Evolutionary conservation across 2,329 filamentous ascomycete species (phyloP), one percentile per base, ranked within the genome.

Genomic region (Zalaria sp.): DNA sequence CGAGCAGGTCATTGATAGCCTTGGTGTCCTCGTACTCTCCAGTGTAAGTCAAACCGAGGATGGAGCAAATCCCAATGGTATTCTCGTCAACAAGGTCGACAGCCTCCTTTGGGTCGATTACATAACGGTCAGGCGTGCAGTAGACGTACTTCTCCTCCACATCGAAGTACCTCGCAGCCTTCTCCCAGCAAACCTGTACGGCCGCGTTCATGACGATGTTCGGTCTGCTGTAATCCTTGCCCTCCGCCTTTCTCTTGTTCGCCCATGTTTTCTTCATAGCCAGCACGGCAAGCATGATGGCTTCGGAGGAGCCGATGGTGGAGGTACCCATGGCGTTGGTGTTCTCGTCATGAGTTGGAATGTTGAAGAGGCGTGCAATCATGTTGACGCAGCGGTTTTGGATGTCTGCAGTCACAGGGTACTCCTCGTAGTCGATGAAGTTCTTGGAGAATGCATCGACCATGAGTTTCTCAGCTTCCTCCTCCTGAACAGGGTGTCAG

Each of bases 101-200:
- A 2, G 73, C 72, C 57, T 78, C 61, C 55, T 77, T 63, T 3
- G 77, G 75, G 52, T 80, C 76, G 51, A 81, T 78, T 5, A 79
- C 73, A 46, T 71, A 80, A 45, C 77, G 72, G 6, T 72, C 67
- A 4, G 68, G 60, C 3, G 74, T 78, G 58, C 74, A 79, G 60
- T 70, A 79, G 44, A 77, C 73, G 48, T 75, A 87, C 64, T 83
- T 85, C 69, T 95, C 88, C 52, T 95, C 89, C 35, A 95, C 75
- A 55, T 96, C 89, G 43, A 64, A 62, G 52, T 64, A 64, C 9
- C 61, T 50, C 35, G 66, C 64, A 1, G 66, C 66, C 69, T 95
- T 95, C 63, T 95, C 87, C 88, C 88, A 95, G 71, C 87, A 94
- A 34, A 95, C 89, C 65, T 96, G 89, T 2, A 95, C 89, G 28